Conservation (phyloP, 495 filamentous ascomycete genomes). For the Xylaria bambusicola region DNA sequence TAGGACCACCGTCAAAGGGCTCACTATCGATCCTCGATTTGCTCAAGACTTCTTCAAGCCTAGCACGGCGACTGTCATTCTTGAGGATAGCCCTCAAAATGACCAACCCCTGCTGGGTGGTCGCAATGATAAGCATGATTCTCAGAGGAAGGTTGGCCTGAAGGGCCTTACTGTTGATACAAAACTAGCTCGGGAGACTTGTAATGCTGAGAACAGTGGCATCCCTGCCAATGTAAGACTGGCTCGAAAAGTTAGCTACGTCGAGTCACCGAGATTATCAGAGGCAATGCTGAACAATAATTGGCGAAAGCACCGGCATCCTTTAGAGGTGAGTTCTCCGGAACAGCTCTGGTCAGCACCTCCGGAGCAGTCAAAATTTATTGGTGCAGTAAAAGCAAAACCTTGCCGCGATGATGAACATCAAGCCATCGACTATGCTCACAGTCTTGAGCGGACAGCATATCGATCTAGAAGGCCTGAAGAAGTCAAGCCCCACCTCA, state of each 20-base stretch:
- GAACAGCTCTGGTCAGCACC: constrained; percentile 7
- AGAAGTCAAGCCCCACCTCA: constrained; percentile 14
- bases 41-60: background rate
- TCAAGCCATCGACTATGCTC: constrained; percentile 4
- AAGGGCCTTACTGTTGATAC: constrained; percentile 3
- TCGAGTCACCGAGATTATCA: constrained; percentile 1
- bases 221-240: background rate
- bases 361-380: constrained; percentile 9
- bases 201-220: background rate
- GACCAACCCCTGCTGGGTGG: background rate
- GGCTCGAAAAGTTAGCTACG: background rate
- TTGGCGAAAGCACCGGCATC: constrained; percentile 13
- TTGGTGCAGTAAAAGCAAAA: background rate
- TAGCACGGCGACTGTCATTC: background rate
- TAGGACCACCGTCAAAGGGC: background rate
- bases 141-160: background rate
- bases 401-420: constrained; percentile 3
- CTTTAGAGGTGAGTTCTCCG: background rate
- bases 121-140: background rate
- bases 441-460: constrained; percentile 9
- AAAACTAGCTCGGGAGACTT: background rate
- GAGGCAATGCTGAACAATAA: constrained; percentile 21
- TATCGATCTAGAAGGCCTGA: constrained; percentile 11
- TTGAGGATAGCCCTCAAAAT: background rate
- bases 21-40: constrained; percentile 3